These are phyloP conservation scores for Pilatotrama ljubarskyi DNA, from an alignment of 768 basidiomycete species.

Conservation along the genomic window DNA sequence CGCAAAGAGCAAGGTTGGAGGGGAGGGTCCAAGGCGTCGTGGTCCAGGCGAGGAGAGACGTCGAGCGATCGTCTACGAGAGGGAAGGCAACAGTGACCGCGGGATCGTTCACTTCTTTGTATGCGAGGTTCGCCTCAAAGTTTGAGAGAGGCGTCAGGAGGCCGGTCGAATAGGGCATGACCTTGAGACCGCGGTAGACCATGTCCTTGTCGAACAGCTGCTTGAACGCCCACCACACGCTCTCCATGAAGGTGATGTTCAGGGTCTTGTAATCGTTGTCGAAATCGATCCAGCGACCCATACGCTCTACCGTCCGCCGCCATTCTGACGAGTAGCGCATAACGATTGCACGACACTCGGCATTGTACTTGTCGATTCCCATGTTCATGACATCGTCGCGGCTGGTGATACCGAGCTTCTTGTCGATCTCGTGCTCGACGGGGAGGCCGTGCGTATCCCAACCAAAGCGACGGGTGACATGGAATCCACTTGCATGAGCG, in stretches of 20 bases:
- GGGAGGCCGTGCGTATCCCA: slow-evolving; percentile 99
- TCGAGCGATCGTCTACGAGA: slow-evolving; percentile 88
- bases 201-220: slow-evolving; percentile 90
- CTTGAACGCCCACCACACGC: slow-evolving; percentile 98
- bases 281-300: slow-evolving; percentile 99
- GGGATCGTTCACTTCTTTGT: slow-evolving; percentile 92
- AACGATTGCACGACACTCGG: slow-evolving; percentile 93
- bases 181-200: slow-evolving; percentile 90
- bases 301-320: slow-evolving; percentile 92
- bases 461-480: slow-evolving; percentile 92
- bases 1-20: slow-evolving; percentile 92
- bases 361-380: slow-evolving; percentile 98
- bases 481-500: slow-evolving; percentile 88
- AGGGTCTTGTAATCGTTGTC: slow-evolving; percentile 99
- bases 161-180: slow-evolving; percentile 98
- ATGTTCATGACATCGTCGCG: slow-evolving; percentile 92
- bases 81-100: slow-evolving; percentile 93
- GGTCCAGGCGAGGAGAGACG: slow-evolving; percentile 94
- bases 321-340: slow-evolving; percentile 97
- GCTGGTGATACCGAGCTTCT: slow-evolving; percentile 87
- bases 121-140: slow-evolving; percentile 93
- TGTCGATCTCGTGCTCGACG: slow-evolving; percentile 99
- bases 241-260: slow-evolving; percentile 93
- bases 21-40: slow-evolving; percentile 99
- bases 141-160: slow-evolving; percentile 96